phyloP scores from a whole-genome alignment of 148 eudicot genomes.

The Diospyros lotus region DNA sequence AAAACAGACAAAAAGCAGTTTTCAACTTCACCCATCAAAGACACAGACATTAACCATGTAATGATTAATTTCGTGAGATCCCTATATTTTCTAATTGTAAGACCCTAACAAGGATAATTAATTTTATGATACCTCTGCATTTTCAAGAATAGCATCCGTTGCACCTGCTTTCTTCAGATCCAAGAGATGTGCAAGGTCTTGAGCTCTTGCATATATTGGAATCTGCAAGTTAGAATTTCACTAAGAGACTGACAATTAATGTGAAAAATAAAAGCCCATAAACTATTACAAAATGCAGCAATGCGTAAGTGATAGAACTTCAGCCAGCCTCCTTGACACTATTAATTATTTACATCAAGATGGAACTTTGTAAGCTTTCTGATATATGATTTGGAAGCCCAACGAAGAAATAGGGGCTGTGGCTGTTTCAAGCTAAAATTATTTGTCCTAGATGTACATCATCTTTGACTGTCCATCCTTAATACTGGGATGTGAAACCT shows the following conservation, averaged over 20 bases:
- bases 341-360: not conserved
- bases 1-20: too few relatives aligned
- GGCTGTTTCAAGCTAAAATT: not conserved
- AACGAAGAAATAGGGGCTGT: not conserved
- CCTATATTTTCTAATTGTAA: conserved; percentile 3
- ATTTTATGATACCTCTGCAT: conserved; percentile 64
- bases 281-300: not conserved
- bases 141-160: conserved; percentile 93
- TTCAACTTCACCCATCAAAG: too few relatives aligned
- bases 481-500: not conserved
- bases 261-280: not conserved
- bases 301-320: not conserved
- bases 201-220: conserved; percentile 89
- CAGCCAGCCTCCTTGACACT: not conserved
- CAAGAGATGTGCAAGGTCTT: conserved; percentile 71
- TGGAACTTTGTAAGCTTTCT: not conserved
- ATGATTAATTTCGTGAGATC: too few relatives aligned
- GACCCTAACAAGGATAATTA: conserved; percentile 3
- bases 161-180: conserved; percentile 93
- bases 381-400: not conserved
- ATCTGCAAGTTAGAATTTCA: conserved; percentile 36
- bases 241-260: not conserved
- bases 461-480: not conserved
- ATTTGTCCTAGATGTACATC: not conserved
- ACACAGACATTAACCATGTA: too few relatives aligned